Evolutionary conservation across 768 basidiomycete species (phyloP), one percentile per base, ranked within the genome.

Genomic region (Boletus bicolor): DNA sequence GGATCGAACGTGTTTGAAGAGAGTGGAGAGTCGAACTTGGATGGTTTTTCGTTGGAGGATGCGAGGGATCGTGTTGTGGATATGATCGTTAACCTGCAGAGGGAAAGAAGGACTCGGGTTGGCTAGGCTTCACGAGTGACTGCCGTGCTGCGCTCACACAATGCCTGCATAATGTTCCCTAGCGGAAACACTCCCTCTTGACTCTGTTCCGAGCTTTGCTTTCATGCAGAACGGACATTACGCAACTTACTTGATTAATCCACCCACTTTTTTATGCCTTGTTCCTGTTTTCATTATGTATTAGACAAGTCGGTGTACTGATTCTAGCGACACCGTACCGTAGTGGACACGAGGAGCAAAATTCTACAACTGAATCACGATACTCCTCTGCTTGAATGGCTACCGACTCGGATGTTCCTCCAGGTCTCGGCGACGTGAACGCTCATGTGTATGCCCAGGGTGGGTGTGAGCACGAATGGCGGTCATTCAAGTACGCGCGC

Each of bases 21-120:
- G 39, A 59, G 66, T 32, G 49, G 52, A 37, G 66, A 61, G 21
- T 54, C 55, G 24, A 59, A 49, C 17, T 34, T 41, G 38, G 58
- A 59, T 47, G 63, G 58, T 69, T 52, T 80, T 76, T 68, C 69
- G 28, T 67, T 91, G 51, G 89, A 91, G 68, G 88, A 91, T 56
- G 89, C 88, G 45, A 77, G 85, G 54, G 90, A 91, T 69, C 72
- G 78, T n/a, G 84, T 84, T 36, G 87, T 90, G 45, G 90, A 92
- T 72, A 75, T 86, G 76, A 76, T 91, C 45, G 77, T 80, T 4
- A 74, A 72, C 51, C 59, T 66, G 30, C 73, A 66, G 63, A 64
- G 47, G 61, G 64, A 51, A 65, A 69, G 49, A 67, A 68, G 42
- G 71, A 49, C 43, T 3, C 53, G 53, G 26, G 19, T 41, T 21